Base-by-base conservation (phyloP, 495 filamentous ascomycete species). In the Endocarpon pusillum region DNA sequence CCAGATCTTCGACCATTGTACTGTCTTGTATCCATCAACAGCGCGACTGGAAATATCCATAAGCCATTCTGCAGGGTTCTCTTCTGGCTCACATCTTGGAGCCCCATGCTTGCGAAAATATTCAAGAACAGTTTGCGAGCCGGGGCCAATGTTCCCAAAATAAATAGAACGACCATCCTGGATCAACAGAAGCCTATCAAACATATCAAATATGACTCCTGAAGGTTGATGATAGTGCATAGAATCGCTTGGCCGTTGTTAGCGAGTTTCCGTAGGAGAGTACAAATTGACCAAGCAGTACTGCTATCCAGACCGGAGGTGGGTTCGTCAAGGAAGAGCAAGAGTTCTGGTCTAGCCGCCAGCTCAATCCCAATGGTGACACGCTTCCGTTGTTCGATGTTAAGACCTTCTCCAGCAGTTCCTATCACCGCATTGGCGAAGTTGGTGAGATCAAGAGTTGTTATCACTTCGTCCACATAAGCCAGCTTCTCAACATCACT, bases 331-430 rank as follows among this genome's bases (percentile, higher is more conserved):
- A 79, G 54, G 54, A 79, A 73, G 10, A 80, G 57, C 3, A 80
- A 49, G 0, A 81, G 53, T 2, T 65, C 64, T 0, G 79, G 80
- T 40, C 75, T 75, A 1, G 80, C 73, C 1, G 74, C 79, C 0
- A 86, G 56, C 47, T 85, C 80, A 5, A 86, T 76, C 32, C 74
- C 80, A 36, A 86, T 83, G 1, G 74, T 82, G 2, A 82, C 48
- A 14, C 52, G 40, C 52, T 76, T 63, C 1, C 57, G 44, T 39
- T 58, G 46, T 36, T 58, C 57, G 4, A 55, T 41, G 19, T 51
- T 54, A 7, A 61, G 44, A 20, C 46, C 40, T 17, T 28, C 28
- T n/a, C 28, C 28, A 32, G 24, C 11, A 10, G 37, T 42, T 15
- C 55, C 57, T 21, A 58, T 45, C 3, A 61, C 22, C 0, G 53